Conservation (phyloP, 2,329 filamentous ascomycete species). For the Trichoderma sp. region DNA sequence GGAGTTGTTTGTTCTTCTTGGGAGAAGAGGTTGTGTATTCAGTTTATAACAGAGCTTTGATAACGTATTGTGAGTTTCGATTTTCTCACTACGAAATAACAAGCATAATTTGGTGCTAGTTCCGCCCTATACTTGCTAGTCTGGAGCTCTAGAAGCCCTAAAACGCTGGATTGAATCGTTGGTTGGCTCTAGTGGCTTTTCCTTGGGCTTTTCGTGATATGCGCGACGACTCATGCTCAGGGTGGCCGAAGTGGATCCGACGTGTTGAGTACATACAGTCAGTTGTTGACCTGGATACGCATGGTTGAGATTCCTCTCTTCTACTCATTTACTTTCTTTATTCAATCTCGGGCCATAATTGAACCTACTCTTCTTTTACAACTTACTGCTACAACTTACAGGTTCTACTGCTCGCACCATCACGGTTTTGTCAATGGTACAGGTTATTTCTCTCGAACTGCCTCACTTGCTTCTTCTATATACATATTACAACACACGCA, state of each 20-base stretch:
- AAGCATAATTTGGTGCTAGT: neutral
- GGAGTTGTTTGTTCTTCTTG: constrained; percentile 28
- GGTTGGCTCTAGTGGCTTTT: neutral
- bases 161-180: neutral
- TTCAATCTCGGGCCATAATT: too few relatives aligned
- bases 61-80: neutral
- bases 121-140: neutral
- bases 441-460: too few relatives aligned
- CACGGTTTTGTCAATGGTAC: too few relatives aligned
- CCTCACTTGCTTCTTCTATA: too few relatives aligned
- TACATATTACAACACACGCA: too few relatives aligned
- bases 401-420: too few relatives aligned
- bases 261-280: neutral
- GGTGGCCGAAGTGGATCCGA: neutral
- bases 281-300: neutral
- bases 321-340: neutral
- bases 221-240: neutral
- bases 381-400: too few relatives aligned
- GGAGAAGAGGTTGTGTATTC: neutral
- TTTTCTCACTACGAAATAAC: neutral
- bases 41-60: neutral
- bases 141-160: neutral
- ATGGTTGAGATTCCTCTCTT: neutral
- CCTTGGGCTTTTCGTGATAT: neutral
- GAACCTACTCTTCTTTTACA: too few relatives aligned